Percentiles rank a stretch among this genome's conserved stretches.
Conservation (phyloP, 139 green algal genomes). For the Zygnema cylindricum region DNA sequence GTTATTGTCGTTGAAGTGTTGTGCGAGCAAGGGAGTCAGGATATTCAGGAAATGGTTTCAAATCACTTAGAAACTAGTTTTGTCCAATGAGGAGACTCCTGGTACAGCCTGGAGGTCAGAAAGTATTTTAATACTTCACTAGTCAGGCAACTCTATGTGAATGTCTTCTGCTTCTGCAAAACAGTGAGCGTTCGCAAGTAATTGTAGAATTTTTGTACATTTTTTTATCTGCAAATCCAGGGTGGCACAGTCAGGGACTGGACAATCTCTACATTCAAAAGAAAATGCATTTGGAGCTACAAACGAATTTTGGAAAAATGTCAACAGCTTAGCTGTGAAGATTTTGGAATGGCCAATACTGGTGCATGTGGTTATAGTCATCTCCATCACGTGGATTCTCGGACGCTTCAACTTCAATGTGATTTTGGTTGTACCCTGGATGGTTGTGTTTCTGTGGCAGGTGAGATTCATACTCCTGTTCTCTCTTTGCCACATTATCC, state of each 20-base stretch:
- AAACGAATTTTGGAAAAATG: neutral
- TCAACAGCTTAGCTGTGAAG: neutral
- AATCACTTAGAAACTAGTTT: too few relatives aligned
- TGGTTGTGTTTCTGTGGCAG: constrained; percentile 26
- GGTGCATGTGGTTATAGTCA: neutral
- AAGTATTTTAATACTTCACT: too few relatives aligned
- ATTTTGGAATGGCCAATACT: constrained; percentile 6
- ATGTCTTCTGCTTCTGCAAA: too few relatives aligned
- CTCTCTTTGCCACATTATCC: neutral
- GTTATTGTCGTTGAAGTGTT: too few relatives aligned
- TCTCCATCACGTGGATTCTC: constrained; percentile 6
- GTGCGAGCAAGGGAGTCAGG: too few relatives aligned
- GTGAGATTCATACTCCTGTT: neutral
- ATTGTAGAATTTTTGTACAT: neutral
- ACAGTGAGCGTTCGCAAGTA: neutral
- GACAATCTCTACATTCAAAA: neutral
- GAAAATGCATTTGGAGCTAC: neutral
- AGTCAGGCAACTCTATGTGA: too few relatives aligned
- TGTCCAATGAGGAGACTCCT: too few relatives aligned
- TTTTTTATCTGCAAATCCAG: neutral
- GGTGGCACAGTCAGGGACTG: neutral
- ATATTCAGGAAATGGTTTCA: too few relatives aligned
- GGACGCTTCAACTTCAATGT: constrained; percentile 15
- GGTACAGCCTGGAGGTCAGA: too few relatives aligned
- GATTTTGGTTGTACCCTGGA: constrained; percentile 9